A percentile compares a stretch with the other conserved stretches of the same genome.
Conservation (phyloP, 441 rosid genomes). For the Gossypium gossypioides region DNA sequence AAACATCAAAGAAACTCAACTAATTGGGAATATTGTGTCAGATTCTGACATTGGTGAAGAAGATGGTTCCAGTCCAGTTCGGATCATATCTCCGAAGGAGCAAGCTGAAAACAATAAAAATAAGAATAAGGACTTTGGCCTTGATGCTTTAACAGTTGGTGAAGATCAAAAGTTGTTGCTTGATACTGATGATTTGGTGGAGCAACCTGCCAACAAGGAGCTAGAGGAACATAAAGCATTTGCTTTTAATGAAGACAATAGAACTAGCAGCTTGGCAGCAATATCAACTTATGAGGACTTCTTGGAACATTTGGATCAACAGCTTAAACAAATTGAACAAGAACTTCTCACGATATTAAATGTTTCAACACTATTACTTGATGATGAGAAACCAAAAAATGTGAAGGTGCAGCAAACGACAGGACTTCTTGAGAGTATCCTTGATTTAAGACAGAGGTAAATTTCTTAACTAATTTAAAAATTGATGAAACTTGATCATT, state of each 20-base stretch:
- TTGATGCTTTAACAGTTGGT: slow-evolving; percentile 1
- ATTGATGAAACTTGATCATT: neutral
- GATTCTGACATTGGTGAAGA: slow-evolving; percentile 43
- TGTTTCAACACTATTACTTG: slow-evolving; percentile 43
- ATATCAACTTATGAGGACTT: slow-evolving; percentile 52
- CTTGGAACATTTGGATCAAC: slow-evolving; percentile 49
- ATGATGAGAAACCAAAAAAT: slow-evolving; percentile 38
- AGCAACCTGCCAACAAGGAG: slow-evolving; percentile 14
- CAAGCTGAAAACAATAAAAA: slow-evolving; percentile 19
- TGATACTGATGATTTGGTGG: slow-evolving; percentile 14
- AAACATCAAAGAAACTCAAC: slow-evolving; percentile 59
- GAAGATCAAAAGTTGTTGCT: slow-evolving; percentile 19
- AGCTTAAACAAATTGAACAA: slow-evolving; percentile 51
- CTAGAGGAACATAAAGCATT: slow-evolving; percentile 23
- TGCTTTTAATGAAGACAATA: slow-evolving; percentile 23
- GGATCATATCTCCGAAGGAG: slow-evolving; percentile 50
- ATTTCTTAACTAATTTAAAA: neutral
- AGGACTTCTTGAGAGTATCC: slow-evolving; percentile 55
- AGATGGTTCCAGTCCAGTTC: slow-evolving; percentile 37
- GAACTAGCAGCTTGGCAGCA: slow-evolving; percentile 18
- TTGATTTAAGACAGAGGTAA: slow-evolving; percentile 48
- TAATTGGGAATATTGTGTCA: slow-evolving; percentile 52
- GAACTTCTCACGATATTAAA: slow-evolving; percentile 54
- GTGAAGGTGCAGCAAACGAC: slow-evolving; percentile 44
- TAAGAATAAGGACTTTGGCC: slow-evolving; percentile 12